These are phyloP conservation scores for Dendrostoma leiphaemia DNA, from an alignment of 2,329 filamentous ascomycete species.

Conservation along the genomic window DNA sequence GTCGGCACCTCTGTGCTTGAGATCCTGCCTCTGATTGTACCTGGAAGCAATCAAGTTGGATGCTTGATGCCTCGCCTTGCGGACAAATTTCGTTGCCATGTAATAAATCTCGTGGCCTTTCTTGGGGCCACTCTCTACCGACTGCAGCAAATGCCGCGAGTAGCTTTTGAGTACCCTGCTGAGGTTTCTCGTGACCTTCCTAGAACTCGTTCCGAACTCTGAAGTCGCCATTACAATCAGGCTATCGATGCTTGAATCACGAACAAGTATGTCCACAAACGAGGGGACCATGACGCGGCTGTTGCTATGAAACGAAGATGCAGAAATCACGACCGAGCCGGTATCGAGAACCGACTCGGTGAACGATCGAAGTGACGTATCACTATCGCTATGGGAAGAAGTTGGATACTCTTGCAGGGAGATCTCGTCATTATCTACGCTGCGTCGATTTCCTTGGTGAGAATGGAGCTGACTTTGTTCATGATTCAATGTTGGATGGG, in stretches of 20 bases:
- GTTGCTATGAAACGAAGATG: background rate
- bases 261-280: background rate
- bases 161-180: conserved; percentile 1
- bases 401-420: background rate
- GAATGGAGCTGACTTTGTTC: no score
- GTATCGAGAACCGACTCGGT: background rate
- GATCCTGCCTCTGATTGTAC: background rate
- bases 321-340: background rate
- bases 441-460: no score
- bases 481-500: no score
- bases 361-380: background rate
- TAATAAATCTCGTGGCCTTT: background rate
- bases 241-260: background rate
- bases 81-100: background rate
- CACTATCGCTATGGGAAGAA: background rate
- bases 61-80: background rate
- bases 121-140: background rate
- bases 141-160: background rate
- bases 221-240: background rate
- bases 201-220: background rate
- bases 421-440: background rate
- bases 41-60: background rate
- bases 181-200: background rate
- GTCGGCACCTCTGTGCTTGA: background rate
- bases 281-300: background rate